Base-by-base conservation (phyloP, 2,329 filamentous ascomycete genomes). In the Phyllosticta citribraziliensis region DNA sequence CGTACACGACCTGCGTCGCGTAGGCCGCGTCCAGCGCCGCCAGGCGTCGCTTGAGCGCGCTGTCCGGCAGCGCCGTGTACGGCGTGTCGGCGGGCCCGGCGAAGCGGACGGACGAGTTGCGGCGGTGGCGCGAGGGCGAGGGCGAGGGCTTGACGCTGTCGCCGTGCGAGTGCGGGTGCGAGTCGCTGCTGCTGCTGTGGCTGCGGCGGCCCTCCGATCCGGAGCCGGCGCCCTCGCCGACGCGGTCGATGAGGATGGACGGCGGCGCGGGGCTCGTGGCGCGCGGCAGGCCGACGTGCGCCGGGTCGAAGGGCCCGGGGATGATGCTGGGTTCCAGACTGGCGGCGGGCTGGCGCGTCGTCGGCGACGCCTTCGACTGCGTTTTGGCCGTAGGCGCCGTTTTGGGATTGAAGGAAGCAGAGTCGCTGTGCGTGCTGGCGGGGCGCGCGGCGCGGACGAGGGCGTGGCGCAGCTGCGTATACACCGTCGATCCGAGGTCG, bases 401-500 rank as follows among this genome's bases (percentile, higher is more conserved):
- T n/a, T n/a, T 61, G 20, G 14, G 11, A 17, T 61, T 56, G 47
- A 20, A 40, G 11, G 53, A 40, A 17, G 47, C 47, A 12, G 40
- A 22, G 3, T 50, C 35, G 9, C n/a, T 22, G 6, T 50, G 54
- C 8, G 55, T 30, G 17, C 22, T 25, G 3, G 24, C 51, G 35
- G 61, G 57, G 19, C 55, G 50, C 11, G 59, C 57, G 10, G 54
- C 58, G 30, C 60, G 60, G 11, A 72, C 67, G 50, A 73, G 70
- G 33, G 70, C 69, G 8, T 75, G 69, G 33, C 79, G 77, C 22
- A 88, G 75, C 62, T 88, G 80, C 60, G 86, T 79, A 58, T 81
- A 81, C 30, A 89, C 79, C 1, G 87, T 69, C 1, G 77, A 74
- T 0, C 79, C 85, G 6, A 91, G 77, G 62, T 88, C 82, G 0